Base-by-base conservation (phyloP, 306 rosid genomes). In the Ormosia emarginata region DNA sequence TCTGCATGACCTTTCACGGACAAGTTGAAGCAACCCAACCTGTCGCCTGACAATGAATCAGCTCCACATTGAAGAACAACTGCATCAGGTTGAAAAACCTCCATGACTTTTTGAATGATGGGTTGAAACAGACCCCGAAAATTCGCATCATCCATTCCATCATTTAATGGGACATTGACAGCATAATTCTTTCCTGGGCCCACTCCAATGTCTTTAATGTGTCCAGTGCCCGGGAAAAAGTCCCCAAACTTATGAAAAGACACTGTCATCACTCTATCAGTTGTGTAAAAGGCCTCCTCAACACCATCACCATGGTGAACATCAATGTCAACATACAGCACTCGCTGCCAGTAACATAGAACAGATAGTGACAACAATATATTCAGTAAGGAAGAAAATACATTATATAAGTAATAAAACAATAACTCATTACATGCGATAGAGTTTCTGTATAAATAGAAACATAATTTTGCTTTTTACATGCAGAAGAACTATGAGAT, bases 271-370 rank as follows among this genome's bases (percentile, higher is more conserved):
- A 94, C 98, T 82, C 98, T 90, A 62, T 94, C 97, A 13, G 98
- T 94, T 67, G 96, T 90, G 85, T 94, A 94, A 81, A 94, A 94
- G n/a, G 98, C 98, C 86, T 94, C 97, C 87, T 94, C 98, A 56
- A 94, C 98, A n/a, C 98, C 98, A 79, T 94, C 98, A 37, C 98
- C 98, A 13, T 94, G 98, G 85, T 94, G 97, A 37, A 93, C 97
- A 77, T 93, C 97, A 74, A 93, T 91, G 72, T 93, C 97, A 50
- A 91, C 86, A 66, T 93, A 94, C 63, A 94, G 86, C 56, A 94
- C 97, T 57, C 98, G 98, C 98, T 94, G 90, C 32, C 67, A 62
- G 72, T 14, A 58, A 71, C 68, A 87, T 18, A 58, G 11, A 83
- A 75, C 70, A 55, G 40, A 80, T 49, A 53, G 66, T 62, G 73